Evolutionary conservation across 441 rosid genomes (phyloP).

Genomic region (Syzygium malaccense): DNA sequence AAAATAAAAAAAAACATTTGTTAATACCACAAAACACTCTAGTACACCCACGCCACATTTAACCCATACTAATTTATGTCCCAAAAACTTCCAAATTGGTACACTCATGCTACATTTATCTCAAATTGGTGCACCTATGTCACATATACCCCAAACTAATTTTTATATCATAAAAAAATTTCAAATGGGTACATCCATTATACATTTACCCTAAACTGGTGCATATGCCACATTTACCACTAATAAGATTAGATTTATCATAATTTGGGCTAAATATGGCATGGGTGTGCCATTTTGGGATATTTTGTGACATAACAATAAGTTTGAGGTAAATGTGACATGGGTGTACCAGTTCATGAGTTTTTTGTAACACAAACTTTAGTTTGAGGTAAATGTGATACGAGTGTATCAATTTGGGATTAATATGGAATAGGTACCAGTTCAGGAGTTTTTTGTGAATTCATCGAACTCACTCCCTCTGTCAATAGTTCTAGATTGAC

Average conservation of each 20-base stretch:
- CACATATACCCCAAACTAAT: not conserved
- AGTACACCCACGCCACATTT: not conserved
- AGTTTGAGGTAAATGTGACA: not conserved
- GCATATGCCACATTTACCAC: not conserved
- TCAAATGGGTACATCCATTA: not conserved
- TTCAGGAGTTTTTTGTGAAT: too few relatives aligned
- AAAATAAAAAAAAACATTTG: not conserved
- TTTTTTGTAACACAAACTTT: too few relatives aligned
- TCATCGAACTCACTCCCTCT: too few relatives aligned
- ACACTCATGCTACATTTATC: not conserved
- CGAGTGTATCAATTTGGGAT: too few relatives aligned
- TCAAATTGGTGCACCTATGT: too few relatives aligned
- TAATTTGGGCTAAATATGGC: not conserved
- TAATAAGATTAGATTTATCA: not conserved
- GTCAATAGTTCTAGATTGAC: too few relatives aligned
- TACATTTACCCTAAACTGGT: not conserved
- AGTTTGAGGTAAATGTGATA: too few relatives aligned
- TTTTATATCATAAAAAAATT: not conserved
- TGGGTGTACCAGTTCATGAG: too few relatives aligned
- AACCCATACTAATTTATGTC: not conserved
- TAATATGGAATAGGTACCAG: too few relatives aligned
- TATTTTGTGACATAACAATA: too few relatives aligned
- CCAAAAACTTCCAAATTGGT: not conserved
- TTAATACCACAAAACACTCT: not conserved
- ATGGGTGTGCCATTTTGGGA: not conserved